phyloP scores from a whole-genome alignment of 2,329 filamentous ascomycete species.

The Cercospora berteroae region DNA sequence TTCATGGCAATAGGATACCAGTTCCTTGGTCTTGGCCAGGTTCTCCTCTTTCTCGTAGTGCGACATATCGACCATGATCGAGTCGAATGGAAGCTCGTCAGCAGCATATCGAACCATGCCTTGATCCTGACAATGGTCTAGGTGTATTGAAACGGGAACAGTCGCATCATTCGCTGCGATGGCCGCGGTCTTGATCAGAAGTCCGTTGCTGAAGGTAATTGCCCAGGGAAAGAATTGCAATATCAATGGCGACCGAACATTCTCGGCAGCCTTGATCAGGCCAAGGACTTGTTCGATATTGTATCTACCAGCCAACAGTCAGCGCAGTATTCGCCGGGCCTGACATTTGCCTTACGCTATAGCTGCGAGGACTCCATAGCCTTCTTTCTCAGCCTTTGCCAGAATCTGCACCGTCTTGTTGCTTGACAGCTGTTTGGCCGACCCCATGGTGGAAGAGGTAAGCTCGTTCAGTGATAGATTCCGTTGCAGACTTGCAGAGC shows the following conservation, averaged over 20 bases:
- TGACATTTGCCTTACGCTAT: constrained; percentile 15
- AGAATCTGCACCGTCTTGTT: constrained; percentile 27
- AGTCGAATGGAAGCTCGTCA: constrained; percentile 31
- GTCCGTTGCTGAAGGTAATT: constrained; percentile 30
- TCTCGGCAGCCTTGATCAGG: constrained; percentile 33
- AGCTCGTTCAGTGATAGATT: not conserved
- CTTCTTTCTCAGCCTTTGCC: constrained; percentile 24
- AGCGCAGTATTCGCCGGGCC: not conserved
- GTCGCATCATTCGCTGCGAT: constrained; percentile 27
- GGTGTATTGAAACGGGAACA: constrained; percentile 33
- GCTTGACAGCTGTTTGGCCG: not conserved
- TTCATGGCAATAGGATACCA: constrained; percentile 33
- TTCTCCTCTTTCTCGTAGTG: constrained; percentile 38
- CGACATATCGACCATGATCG: constrained; percentile 40
- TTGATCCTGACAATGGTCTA: constrained; percentile 34
- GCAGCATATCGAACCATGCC: constrained; percentile 26
- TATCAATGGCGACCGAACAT: constrained; percentile 31
- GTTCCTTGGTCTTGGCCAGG: constrained; percentile 31
- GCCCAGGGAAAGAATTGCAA: constrained; percentile 36
- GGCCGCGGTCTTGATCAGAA: constrained; percentile 31
- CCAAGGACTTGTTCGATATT: constrained; percentile 34
- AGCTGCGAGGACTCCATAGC: constrained; percentile 27
- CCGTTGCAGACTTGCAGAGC: not conserved
- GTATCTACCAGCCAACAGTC: constrained; percentile 11
- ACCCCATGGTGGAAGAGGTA: not conserved